Evolutionary conservation across 352 stramenopile species (phyloP), one percentile per base, ranked within the genome.

Genomic region (Phytophthora tentaculata): DNA sequence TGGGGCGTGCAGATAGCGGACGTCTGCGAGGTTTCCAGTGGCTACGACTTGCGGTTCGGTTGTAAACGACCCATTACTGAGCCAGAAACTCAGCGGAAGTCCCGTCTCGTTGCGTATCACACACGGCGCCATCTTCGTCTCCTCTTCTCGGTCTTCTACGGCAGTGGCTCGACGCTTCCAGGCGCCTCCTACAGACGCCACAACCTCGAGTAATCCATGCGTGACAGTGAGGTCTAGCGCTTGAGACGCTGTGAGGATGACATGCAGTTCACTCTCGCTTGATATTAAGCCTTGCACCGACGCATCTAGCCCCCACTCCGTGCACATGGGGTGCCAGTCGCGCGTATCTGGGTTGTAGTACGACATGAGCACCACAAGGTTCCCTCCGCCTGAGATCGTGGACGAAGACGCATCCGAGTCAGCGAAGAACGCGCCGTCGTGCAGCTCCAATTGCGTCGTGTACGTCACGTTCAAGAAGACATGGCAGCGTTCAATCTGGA

Each of bases 271-370:
- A 44, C 88, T 93, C 32, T 76, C 77, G 16, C 45, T 52, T 45
- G 77, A 63, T 39, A 73, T 73, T 1, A 54, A 57, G 23, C 86
- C 86, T 52, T 94, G 86, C 1, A 93, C 66, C 3, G 88, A 89
- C 8, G 87, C 60, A 22, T 92, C 84, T 5, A 95, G 61, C 13
- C 73, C 74, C 88, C 88, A 95, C 45, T 94, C 86, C 2, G 80
- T 81, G 28, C 86, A 91, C 83, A 95, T 87, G 17, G 86, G 81
- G 48, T 95, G 88, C 88, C 88, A 95, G 44, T 86, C 75, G 14
- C 88, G 84, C 26, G 83, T 92, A 29, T 94, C 84, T 14, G 88
- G 88, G 50, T 94, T 95, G 55, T 93, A 94, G 56, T 95, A 94
- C 12, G 84, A 86, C 41, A 91, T 77, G 35, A 89, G 60, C 24